Conservation (phyloP, 768 basidiomycete species). For the Tricholoma bakamatsutake region DNA sequence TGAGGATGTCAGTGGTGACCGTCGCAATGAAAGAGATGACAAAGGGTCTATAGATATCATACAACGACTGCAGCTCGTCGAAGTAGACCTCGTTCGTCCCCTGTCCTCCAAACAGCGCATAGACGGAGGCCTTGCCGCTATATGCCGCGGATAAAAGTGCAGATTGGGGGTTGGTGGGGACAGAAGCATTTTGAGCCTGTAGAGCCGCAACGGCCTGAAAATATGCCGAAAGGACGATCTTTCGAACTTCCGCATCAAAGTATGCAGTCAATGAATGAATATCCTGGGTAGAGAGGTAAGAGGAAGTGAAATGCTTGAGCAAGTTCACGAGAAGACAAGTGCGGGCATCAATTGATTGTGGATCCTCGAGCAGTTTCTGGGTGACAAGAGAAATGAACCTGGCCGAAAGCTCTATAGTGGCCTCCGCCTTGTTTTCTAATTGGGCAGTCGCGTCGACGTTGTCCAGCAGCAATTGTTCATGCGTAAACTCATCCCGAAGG, state of each 20-base stretch:
- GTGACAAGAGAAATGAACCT: constrained; percentile 79
- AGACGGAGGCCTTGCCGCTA: constrained; percentile 66
- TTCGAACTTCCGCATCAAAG: constrained; percentile 72
- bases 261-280: constrained; percentile 75
- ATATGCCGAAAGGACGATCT: constrained; percentile 73
- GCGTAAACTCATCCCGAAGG: constrained; percentile 81
- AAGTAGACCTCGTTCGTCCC: constrained; percentile 98
- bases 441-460: constrained; percentile 47
- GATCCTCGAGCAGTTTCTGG: constrained; percentile 50
- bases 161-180: constrained; percentile 57
- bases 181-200: constrained; percentile 46
- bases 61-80: constrained; percentile 88
- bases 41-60: constrained; percentile 88
- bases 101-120: constrained; percentile 95
- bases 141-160: constrained; percentile 63
- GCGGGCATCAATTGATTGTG: constrained; percentile 46
- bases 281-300: constrained; percentile 68
- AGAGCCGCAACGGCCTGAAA: constrained; percentile 70
- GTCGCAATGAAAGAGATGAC: constrained; percentile 64
- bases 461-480: constrained; percentile 55
- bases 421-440: constrained; percentile 52
- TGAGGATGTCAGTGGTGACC: constrained; percentile 61
- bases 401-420: constrained; percentile 72
- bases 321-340: constrained; percentile 67
- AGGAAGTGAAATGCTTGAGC: constrained; percentile 70